Base-by-base conservation (phyloP, 768 basidiomycete species). In the Suillus subalutaceus region DNA sequence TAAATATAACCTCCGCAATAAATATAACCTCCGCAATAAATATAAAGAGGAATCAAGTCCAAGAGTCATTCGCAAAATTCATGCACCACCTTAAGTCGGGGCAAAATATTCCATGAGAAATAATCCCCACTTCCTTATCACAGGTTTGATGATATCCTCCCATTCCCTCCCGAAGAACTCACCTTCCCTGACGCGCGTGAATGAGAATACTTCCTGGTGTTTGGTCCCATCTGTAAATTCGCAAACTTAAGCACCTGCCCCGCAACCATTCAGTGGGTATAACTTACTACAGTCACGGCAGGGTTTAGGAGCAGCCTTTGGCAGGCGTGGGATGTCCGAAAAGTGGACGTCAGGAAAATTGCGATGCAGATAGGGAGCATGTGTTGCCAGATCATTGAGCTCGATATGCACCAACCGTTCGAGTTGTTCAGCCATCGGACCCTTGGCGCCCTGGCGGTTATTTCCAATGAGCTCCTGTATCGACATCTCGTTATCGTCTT, bases 391-490 rank as follows among this genome's bases (percentile, higher is more conserved):
- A 72, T 95, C 94, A 7, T 85, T 83, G 9, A 95, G 81, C 74
- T 95, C 93, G 18, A 94, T 81, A 71, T 94, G 94, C 43, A 94
- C 85, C 18, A 95, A 83, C 44, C 91, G 81, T 74, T 95, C 93
- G 59, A 93, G 75, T 40, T 91, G 85, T 76, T 92, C 89, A 64
- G 89, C 90, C 73, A 84, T 88, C 5, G 86, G 81, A 0, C 87
- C 88, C 64, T 86, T 84, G 46, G 81, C 76, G 8, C 91, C 91
- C 2, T 86, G 82, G 61, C 79, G 80, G 7, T 93, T 83, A 20
- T 85, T 80, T 0, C 89, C 89, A 72, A 88, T 87, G 81, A 91
- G 84, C 37, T 91, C 71, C 66, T 85, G 86, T 16, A 70, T 75
- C 16, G 37, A 67, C 6, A 77, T 72, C 52, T 74, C 76, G 9